Evolutionary conservation across 2,329 filamentous ascomycete genomes (phyloP), one percentile per base, ranked within the genome.

Genomic region (Aspergillus hortae): DNA sequence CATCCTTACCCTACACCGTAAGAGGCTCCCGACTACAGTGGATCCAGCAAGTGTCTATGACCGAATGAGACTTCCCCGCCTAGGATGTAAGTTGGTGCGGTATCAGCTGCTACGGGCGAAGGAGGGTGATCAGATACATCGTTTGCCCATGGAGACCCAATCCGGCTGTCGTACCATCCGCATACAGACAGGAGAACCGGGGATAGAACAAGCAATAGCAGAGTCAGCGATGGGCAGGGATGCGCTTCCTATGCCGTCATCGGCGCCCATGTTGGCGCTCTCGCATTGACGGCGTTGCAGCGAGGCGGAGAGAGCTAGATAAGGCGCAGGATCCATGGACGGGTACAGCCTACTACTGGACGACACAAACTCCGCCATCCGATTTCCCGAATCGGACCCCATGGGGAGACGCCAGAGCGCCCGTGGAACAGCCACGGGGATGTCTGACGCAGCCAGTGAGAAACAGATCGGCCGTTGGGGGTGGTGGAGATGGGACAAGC

Each of bases 361-460:
- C 38, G 25, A 46, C 14, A 32, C 4, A 41, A 15, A 27, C 33
- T 17, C 43, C n/a, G 15, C 17, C 6, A 4, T 21, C 27, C 44
- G 30, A 6, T 30, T 51, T 7, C 38, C 44, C 49, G 43, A 38
- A 11, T 14, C 49, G 30, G 49, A 36, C 44, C 49, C 49, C 49
- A 21, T 36, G 44, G 49, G 48, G 49, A 36, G 9, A 42, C 35
- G 23, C 23, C 6, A 23, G 23, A 30, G 2, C 7, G 10, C 27
- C 27, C 27, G 7, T 30, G 27, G 27, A 30, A 30, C 27, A 10
- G 27, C 27, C 27, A 30, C 27, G 27, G 27, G 25, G 27, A 30
- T 30, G 27, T 30, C 27, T 9, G 27, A 30, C 10, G 27, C 27
- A 30, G 27, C 27, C 27, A 30, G 27, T 30, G 27, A 30, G 27